These are phyloP conservation scores for Articulospora tetracladia DNA, from an alignment of 495 filamentous ascomycete species.

Conservation along the genomic window DNA sequence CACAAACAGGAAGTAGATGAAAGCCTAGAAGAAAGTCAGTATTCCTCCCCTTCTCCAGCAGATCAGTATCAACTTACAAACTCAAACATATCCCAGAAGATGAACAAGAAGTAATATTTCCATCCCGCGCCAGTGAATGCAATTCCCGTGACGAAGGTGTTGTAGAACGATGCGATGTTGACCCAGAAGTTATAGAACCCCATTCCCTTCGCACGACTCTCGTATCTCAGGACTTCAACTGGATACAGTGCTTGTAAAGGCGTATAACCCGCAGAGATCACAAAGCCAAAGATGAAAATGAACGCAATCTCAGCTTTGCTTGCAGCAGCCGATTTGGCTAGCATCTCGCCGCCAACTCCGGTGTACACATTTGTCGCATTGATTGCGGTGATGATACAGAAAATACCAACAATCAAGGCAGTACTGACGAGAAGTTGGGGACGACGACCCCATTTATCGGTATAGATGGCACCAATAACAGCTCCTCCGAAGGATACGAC, in stretches of 20 bases:
- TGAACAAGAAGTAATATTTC: constrained; percentile 44
- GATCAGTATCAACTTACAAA: constrained; percentile 12
- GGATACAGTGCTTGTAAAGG: constrained; percentile 45
- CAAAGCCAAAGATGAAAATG: constrained; percentile 61
- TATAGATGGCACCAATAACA: constrained; percentile 46
- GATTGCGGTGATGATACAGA: constrained; percentile 49
- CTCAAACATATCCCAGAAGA: constrained; percentile 48
- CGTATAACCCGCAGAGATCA: constrained; percentile 55
- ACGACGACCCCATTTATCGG: constrained; percentile 51
- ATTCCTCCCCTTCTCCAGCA: not conserved
- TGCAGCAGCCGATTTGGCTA: constrained; percentile 40
- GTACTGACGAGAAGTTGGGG: constrained; percentile 47
- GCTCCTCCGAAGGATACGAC: constrained; percentile 47
- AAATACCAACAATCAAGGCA: constrained; percentile 38
- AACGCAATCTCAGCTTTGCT: constrained; percentile 41
- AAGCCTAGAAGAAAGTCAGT: constrained; percentile 2
- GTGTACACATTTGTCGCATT: constrained; percentile 24
- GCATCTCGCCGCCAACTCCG: constrained; percentile 37
- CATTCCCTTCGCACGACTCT: constrained; percentile 47
- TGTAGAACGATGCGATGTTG: constrained; percentile 37
- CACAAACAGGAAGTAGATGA: constrained; percentile 64
- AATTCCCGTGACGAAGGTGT: constrained; percentile 44
- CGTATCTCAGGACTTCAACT: constrained; percentile 36
- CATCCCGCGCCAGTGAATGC: constrained; percentile 51
- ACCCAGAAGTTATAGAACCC: constrained; percentile 35